These are phyloP conservation scores for Syzygium oleosum DNA, from an alignment of 345 rosid species.

Conservation along the genomic window DNA sequence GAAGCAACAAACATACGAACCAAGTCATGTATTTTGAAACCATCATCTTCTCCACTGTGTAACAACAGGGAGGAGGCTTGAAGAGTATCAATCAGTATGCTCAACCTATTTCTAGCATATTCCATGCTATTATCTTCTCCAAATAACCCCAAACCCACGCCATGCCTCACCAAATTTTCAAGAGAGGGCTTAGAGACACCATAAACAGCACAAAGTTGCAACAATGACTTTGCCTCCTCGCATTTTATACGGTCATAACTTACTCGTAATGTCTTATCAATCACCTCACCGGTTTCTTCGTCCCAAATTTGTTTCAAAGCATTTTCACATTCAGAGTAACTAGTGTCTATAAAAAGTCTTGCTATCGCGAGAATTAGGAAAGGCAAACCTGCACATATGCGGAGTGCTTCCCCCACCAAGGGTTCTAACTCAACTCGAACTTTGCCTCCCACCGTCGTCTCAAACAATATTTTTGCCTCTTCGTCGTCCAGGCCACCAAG, in stretches of 20 bases:
- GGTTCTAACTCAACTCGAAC: neutral
- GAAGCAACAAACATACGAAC: neutral
- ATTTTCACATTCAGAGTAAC: neutral
- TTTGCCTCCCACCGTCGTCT: neutral
- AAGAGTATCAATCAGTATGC: accelerated
- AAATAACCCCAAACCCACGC: accelerated
- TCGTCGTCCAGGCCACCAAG: neutral
- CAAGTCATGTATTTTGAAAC: neutral
- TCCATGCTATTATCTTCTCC: accelerated
- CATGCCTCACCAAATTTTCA: neutral
- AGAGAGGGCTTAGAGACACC: neutral
- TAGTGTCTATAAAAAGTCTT: neutral
- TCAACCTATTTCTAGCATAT: accelerated
- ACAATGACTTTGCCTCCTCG: neutral
- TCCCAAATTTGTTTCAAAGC: neutral
- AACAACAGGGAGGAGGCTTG: neutral
- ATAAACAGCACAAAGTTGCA: neutral
- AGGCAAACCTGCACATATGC: neutral
- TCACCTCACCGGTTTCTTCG: neutral
- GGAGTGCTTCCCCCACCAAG: accelerated
- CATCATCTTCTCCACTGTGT: accelerated
- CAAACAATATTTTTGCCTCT: neutral
- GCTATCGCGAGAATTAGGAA: neutral
- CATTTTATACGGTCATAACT: neutral
- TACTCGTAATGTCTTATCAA: accelerated